phyloP scores from a whole-genome alignment of 2,329 filamentous ascomycete species.

The Lachnellula hyalina region DNA sequence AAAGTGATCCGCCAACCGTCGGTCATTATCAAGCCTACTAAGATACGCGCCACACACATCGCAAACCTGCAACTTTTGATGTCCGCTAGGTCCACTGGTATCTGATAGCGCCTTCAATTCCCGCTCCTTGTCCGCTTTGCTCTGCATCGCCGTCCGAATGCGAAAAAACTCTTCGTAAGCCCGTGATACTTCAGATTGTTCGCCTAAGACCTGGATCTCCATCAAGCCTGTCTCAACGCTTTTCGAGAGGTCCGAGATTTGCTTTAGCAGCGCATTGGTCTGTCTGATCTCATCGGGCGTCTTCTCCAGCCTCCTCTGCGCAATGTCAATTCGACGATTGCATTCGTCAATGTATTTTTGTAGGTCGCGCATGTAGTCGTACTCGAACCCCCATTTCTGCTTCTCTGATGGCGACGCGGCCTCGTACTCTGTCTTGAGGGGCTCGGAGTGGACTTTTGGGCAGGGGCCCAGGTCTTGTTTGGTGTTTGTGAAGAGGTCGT shows the following conservation, averaged over 20 bases:
- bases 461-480: conserved; percentile 95
- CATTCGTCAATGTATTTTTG: conserved; percentile 96
- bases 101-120: conserved; percentile 89
- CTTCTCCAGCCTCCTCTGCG: conserved; percentile 89
- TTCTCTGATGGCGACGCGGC: conserved; percentile 64
- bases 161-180: conserved; percentile 87
- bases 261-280: conserved; percentile 83
- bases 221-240: conserved; percentile 77
- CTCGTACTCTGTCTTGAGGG: conserved; percentile 85
- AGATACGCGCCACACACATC: conserved; percentile 97
- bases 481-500: conserved; percentile 99
- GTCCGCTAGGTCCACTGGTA: conserved; percentile 85
- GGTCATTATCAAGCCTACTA: conserved; percentile 86
- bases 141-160: conserved; percentile 71
- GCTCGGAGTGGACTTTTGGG: conserved; percentile 81
- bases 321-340: conserved; percentile 85
- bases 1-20: conserved; percentile 91
- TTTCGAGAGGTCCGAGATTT: conserved; percentile 73
- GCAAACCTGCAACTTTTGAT: conserved; percentile 98
- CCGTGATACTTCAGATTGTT: conserved; percentile 71
- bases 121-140: conserved; percentile 77
- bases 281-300: conserved; percentile 96
- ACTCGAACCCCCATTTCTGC: conserved; percentile 73
- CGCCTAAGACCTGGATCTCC: conserved; percentile 81
- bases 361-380: conserved; percentile 94